Base-by-base conservation (phyloP, 352 stramenopile genomes). In the Aphanomyces stellatus region DNA sequence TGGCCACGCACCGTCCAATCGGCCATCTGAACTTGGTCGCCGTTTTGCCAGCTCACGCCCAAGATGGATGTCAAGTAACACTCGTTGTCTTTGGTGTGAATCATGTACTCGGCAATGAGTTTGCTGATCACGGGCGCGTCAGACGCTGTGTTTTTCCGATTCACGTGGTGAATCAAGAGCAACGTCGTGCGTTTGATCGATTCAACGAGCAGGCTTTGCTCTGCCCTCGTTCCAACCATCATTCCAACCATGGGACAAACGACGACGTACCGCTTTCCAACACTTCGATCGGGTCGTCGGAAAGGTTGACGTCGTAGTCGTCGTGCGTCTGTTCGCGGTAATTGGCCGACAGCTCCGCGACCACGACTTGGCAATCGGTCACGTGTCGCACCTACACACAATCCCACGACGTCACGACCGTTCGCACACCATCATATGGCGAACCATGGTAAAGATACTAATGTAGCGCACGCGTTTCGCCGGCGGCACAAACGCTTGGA, bases 391-490 rank as follows among this genome's bases (percentile, higher is more conserved):
- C 31, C 60, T 67, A 57, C 34, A 42, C 4, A 40, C n/a, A n/a
- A n/a, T n/a, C n/a, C n/a, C n/a, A n/a, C 24, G 7, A 56, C 25
- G 11, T 55, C 19, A 31, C n/a, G 17, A 43, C 8, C 17, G 8
- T 43, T 11, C 33, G 34, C 6, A 62, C 24, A 13, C 49, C 13
- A 42, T 5, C 22, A 15, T n/a, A 5, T 4, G n/a, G 24, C 0
- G 41, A 59, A 67, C 60, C 60, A 67, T 22, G 5, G 60, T 67
- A 41, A 42, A 67, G 10, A 67, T 51, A 22, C 60, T 67, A 19
- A 67, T 59, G 43, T 67, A 67, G 19, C 60, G 60, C 24, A 67
- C 46, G 43, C 60, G 60, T 33, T 67, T 67, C 22, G 60, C 60
- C 7, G 60, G 60, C 22, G 60, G 60, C 17, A 67, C 49, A 28